phyloP scores from a whole-genome alignment of 805 yeast species.

The Starmerella tilneyi region DNA sequence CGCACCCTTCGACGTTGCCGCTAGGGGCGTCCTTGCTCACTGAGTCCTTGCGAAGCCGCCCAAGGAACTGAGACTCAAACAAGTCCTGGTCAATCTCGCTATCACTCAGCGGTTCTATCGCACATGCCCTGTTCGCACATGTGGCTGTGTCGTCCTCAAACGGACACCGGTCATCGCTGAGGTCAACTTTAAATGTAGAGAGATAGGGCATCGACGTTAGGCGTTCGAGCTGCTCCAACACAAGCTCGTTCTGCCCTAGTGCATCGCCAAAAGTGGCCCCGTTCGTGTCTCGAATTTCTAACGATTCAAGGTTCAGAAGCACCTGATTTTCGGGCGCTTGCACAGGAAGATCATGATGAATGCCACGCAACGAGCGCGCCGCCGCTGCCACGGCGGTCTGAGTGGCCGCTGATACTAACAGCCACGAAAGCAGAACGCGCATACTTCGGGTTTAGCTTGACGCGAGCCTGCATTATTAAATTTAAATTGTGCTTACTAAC shows the following conservation, averaged over 20 bases:
- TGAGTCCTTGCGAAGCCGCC: slow-evolving; percentile 37
- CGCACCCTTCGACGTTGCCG: slow-evolving; percentile 20
- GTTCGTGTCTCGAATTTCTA: slow-evolving; percentile 22
- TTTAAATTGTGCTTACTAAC: too few relatives aligned
- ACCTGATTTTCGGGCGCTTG: slow-evolving; percentile 19
- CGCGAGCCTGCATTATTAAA: too few relatives aligned
- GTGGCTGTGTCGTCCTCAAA: slow-evolving; percentile 70
- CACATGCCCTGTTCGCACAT: slow-evolving; percentile 81
- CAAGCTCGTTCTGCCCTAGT: slow-evolving; percentile 40
- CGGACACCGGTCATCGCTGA: slow-evolving; percentile 63
- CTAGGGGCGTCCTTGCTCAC: slow-evolving; percentile 27
- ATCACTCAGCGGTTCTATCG: slow-evolving; percentile 65
- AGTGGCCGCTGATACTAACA: slow-evolving; percentile 4
- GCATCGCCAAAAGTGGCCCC: slow-evolving; percentile 34
- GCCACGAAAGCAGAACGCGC: slow-evolving; percentile 1
- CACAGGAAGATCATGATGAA: slow-evolving; percentile 10
- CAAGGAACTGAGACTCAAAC: slow-evolving; percentile 65
- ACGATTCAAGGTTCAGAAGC: slow-evolving; percentile 14
- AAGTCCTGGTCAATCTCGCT: slow-evolving; percentile 58
- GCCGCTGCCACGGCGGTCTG: not conserved
- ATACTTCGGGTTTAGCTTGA: slow-evolving; percentile 4
- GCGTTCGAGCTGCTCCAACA: slow-evolving; percentile 48
- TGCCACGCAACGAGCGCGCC: slow-evolving; percentile 10
- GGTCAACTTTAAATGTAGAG: slow-evolving; percentile 74
- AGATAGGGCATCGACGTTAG: slow-evolving; percentile 70